Evolutionary conservation across 768 basidiomycete genomes (phyloP), one percentile per base, ranked within the genome.

Genomic region (Psilocybe subaeruginosa): DNA sequence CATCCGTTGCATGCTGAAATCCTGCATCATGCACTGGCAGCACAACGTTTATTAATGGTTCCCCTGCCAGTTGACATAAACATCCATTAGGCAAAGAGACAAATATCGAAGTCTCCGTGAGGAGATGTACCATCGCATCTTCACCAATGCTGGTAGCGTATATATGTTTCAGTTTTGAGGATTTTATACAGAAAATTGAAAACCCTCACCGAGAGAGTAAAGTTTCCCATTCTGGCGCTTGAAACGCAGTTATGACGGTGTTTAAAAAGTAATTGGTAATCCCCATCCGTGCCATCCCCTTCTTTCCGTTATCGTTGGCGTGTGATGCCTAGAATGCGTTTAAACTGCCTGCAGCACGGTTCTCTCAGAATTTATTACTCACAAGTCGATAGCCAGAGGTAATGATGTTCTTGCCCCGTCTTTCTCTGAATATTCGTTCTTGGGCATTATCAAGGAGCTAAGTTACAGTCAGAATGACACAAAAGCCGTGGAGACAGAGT

Each of bases 31-130:
- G 59, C 59, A 66, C 58, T 70, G 67, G 62, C 55, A 70, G 67
- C 30, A 48, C 48, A 27, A 72, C 58, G 72, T 66, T 75, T 64
- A 86, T 76, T 23, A 97, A 71, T 0, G 91, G 88, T 37, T 79
- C 78, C 3, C 96, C 96, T 0, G 89, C 85, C 59, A 97, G 71
- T 72, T 99, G 96, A 62, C 91, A 91, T 39, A 89, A 82, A 69
- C 93, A 96, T 17, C 85, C 87, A 68, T 97, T 97, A 0, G 91
- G 90, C 19, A 97, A 74, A 2, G 90, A 78, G 14, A 90, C 69
- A 70, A 95, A 98, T 16, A 96, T 63, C 8, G 86, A 90, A 0
- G 89, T 88, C 58, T 89, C 82, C 2, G 87, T 80, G 16, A 99
- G 82, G 8, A 99, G 78, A 70, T 95, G 88, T 33, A 91, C 71